These are phyloP conservation scores for Bryum argenteum DNA, from an alignment of 225 moss, liverwort and hornwort species.

Conservation along the genomic window DNA sequence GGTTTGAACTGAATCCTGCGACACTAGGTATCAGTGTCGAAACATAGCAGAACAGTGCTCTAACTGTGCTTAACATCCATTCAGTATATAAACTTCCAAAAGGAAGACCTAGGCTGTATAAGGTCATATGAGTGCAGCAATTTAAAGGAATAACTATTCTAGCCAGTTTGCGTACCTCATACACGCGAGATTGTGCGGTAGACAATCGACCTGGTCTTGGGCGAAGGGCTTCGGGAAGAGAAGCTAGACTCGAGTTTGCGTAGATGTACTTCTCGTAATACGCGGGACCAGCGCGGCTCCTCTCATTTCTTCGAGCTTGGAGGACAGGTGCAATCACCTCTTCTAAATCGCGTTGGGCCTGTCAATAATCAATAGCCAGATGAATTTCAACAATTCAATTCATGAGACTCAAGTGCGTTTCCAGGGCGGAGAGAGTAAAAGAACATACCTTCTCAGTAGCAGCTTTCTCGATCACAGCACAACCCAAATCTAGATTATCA, in stretches of 20 bases:
- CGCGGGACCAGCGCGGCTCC: slow-evolving; percentile 59
- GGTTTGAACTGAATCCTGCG: too few relatives aligned
- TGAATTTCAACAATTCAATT: neutral
- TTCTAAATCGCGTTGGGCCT: slow-evolving; percentile 86
- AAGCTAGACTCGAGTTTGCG: slow-evolving; percentile 67
- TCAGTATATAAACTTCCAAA: neutral
- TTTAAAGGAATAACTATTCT: slow-evolving; percentile 2
- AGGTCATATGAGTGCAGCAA: neutral
- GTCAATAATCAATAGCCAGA: slow-evolving; percentile 19
- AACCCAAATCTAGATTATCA: slow-evolving; percentile 94
- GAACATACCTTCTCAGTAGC: slow-evolving; percentile 85
- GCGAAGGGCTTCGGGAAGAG: slow-evolving; percentile 77
- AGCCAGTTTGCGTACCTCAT: slow-evolving; percentile 59
- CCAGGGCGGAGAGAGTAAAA: slow-evolving; percentile 16
- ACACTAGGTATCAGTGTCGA: too few relatives aligned
- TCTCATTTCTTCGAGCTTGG: slow-evolving; percentile 62
- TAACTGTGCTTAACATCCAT: neutral
- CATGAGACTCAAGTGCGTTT: slow-evolving; percentile 9
- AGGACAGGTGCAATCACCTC: slow-evolving; percentile 80
- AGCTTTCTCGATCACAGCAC: slow-evolving; percentile 96
- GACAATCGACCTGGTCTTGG: slow-evolving; percentile 81
- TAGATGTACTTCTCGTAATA: slow-evolving; percentile 68
- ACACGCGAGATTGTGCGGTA: slow-evolving; percentile 76
- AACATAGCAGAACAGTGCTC: too few relatives aligned
- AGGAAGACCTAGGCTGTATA: neutral